Percentiles rank a stretch among this genome's conserved stretches.
Evolutionary conservation across 2,329 filamentous ascomycete species (phyloP).

Genomic region (Trichoderma sp.): DNA sequence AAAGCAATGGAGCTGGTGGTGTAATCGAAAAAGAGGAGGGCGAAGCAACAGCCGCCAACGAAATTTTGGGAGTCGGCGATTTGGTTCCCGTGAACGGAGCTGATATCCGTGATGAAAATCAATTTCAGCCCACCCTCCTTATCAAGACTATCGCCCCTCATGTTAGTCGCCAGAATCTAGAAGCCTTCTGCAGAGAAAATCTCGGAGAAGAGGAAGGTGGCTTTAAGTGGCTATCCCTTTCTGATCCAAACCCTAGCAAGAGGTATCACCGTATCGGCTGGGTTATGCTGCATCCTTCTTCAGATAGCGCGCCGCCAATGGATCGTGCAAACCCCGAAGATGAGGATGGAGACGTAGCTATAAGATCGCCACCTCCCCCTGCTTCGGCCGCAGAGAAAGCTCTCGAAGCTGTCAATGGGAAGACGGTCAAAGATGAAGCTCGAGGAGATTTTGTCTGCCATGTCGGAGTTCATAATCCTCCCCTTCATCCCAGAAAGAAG

Average conservation of each 20-base stretch:
- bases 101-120: slow-evolving; percentile 85
- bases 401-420: slow-evolving; percentile 92
- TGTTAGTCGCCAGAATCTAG: slow-evolving; percentile 89
- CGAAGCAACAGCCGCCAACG: slow-evolving; percentile 86
- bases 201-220: slow-evolving; percentile 88
- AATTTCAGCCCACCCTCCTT: slow-evolving; percentile 86
- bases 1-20: slow-evolving; percentile 84
- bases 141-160: slow-evolving; percentile 99
- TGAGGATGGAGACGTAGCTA: slow-evolving; percentile 63
- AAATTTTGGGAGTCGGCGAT: slow-evolving; percentile 90
- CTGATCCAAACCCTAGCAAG: slow-evolving; percentile 95
- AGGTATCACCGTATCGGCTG: slow-evolving; percentile 97
- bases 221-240: slow-evolving; percentile 94
- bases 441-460: slow-evolving; percentile 97
- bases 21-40: slow-evolving; percentile 93
- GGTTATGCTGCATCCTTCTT: slow-evolving; percentile 89
- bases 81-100: slow-evolving; percentile 81
- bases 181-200: slow-evolving; percentile 92
- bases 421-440: slow-evolving; percentile 92
- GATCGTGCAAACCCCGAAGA: slow-evolving; percentile 77
- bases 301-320: slow-evolving; percentile 66
- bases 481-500: slow-evolving; percentile 85
- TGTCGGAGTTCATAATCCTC: slow-evolving; percentile 92
- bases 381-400: slow-evolving; percentile 78
- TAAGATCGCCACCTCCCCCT: slow-evolving; percentile 54